phyloP scores from a whole-genome alignment of 495 filamentous ascomycete species.

The Penicillium argentinense region DNA sequence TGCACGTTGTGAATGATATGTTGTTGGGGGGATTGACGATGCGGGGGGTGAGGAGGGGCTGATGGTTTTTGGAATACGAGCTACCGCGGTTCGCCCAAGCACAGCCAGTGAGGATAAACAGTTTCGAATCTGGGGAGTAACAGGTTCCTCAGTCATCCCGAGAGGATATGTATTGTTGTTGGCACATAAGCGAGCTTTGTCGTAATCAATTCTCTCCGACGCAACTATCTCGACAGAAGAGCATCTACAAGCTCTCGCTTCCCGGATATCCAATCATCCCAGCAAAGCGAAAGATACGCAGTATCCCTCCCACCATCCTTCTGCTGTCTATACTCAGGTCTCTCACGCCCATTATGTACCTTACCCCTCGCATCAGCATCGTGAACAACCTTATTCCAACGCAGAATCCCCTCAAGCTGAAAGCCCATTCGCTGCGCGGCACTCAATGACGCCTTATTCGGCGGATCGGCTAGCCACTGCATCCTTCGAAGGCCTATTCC shows the following conservation, averaged over 20 bases:
- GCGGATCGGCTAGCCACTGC: slow-evolving; percentile 10
- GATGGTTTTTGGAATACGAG: not conserved
- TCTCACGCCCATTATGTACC: not conserved
- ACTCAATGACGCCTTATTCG: slow-evolving; percentile 10
- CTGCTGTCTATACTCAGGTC: not conserved
- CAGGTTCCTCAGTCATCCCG: too few relatives aligned
- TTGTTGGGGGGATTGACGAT: not conserved
- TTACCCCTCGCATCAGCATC: slow-evolving; percentile 3
- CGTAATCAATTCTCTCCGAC: too few relatives aligned
- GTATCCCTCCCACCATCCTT: slow-evolving; percentile 1
- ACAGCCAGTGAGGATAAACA: too few relatives aligned
- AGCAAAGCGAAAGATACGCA: slow-evolving; percentile 2
- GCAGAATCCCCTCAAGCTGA: slow-evolving; percentile 7
- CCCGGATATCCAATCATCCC: slow-evolving; percentile 3
- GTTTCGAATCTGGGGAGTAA: too few relatives aligned
- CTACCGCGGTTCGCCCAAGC: too few relatives aligned
- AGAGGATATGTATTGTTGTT: too few relatives aligned
- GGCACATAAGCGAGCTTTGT: too few relatives aligned
- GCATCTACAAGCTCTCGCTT: slow-evolving; percentile 2
- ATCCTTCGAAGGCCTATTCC: slow-evolving; percentile 19
- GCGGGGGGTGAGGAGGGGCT: not conserved
- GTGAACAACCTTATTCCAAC: not conserved
- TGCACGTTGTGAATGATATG: too few relatives aligned
- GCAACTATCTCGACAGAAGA: not conserved
- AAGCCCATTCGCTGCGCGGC: slow-evolving; percentile 11